Percentiles rank a stretch among this genome's conserved stretches.
Conservation (phyloP, 345 rosid genomes). For the Crucihimalaya himalaica region DNA sequence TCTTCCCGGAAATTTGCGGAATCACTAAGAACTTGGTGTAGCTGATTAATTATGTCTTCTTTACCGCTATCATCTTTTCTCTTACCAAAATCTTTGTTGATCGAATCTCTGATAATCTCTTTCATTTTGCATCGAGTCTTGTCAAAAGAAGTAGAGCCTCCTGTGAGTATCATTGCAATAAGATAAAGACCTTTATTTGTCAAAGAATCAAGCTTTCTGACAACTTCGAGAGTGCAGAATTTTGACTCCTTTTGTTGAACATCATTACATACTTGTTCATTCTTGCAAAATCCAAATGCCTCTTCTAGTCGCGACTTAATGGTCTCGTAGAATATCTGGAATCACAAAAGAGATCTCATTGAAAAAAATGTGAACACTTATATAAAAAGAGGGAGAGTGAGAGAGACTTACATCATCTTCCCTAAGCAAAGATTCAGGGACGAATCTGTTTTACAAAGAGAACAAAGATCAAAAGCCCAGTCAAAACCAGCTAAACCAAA, state of each 20-base stretch:
- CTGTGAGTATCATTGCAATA: slow-evolving; percentile 53
- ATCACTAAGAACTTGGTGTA: slow-evolving; percentile 55
- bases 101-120: slow-evolving; percentile 51
- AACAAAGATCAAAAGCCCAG: slow-evolving; percentile 15
- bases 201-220: slow-evolving; percentile 53
- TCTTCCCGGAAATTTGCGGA: slow-evolving; percentile 50
- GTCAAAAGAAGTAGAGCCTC: slow-evolving; percentile 48
- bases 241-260: slow-evolving; percentile 29
- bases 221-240: slow-evolving; percentile 37
- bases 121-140: slow-evolving; percentile 64
- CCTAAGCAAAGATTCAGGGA: slow-evolving; percentile 75
- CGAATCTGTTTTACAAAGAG: slow-evolving; percentile 43
- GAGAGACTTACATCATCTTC: slow-evolving; percentile 79
- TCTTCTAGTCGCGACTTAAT: slow-evolving; percentile 58
- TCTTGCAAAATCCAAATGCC: slow-evolving; percentile 52
- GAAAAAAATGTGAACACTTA: background rate
- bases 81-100: slow-evolving; percentile 31
- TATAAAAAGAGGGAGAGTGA: background rate
- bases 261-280: slow-evolving; percentile 29
- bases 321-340: slow-evolving; percentile 67
- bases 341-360: background rate
- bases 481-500: background rate
- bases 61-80: slow-evolving; percentile 25
- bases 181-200: slow-evolving; percentile 65
- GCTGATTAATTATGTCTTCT: slow-evolving; percentile 37